Base-by-base conservation (phyloP, 176 grass and related monocot genomes). In the Secale cereale region DNA sequence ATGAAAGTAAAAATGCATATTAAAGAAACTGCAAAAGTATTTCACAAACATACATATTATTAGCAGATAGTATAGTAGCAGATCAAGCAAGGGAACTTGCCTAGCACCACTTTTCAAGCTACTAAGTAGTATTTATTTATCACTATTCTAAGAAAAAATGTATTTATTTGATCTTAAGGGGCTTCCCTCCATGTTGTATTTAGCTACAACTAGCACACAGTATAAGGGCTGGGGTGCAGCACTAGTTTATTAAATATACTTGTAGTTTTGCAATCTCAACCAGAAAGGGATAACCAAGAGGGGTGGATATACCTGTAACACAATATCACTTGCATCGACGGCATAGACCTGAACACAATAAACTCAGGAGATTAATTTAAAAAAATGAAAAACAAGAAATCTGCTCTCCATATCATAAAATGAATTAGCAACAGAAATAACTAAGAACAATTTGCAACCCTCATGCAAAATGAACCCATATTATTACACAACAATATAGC, bases 291-390 rank as follows among this genome's bases (percentile, higher is more conserved):
- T 85, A 36, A 45, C 35, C 27, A 8, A 31, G 23, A 3, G 14
- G 54, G 83, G 77, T 79, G 29, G 8, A 60, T 77, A 28, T 85
- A 99, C 97, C 97, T 99, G 94, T 31, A 88, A 36, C 39, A 86
- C 94, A 92, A 99, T 99, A 46, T 94, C 91, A 91, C 97, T 99
- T 77, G 94, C 97, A 90, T 99, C 97, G 6, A 99, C 88, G 3
- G 97, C 97, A 78, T 99, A 99, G 59, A 99, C 97, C 97, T 99
- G 78, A 91, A 78, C 59, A 76, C 46, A 91, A 77, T 83, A 76
- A 79, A 84, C 22, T 77, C 43, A 73, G 28, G 27, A 80, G 23
- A 74, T 26, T 29, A 79, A 46, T 82, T 82, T 79, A 87, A 87
- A 70, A 45, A 43, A 65, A 70, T 61, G 17, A 26, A 56, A 87